Evolutionary conservation across 2,329 filamentous ascomycete genomes (phyloP).

Genomic region (Trichoderma polysporum): DNA sequence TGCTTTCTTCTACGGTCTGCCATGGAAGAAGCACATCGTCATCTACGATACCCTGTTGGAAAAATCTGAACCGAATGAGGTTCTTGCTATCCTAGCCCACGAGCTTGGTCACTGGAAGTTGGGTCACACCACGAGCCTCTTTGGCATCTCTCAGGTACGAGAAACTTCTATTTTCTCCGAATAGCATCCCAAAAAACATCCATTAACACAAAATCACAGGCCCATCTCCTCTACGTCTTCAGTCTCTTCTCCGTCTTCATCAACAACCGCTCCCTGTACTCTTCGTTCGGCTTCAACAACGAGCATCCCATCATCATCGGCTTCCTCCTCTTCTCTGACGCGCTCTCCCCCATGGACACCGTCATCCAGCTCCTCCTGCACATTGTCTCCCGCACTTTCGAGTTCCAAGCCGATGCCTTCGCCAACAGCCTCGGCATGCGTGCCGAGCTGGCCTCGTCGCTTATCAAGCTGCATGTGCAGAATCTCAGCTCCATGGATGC

Average conservation of each 20-base stretch:
- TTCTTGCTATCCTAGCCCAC: slow-evolving; percentile 91
- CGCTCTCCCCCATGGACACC: slow-evolving; percentile 92
- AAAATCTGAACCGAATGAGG: slow-evolving; percentile 88
- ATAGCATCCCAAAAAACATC: slow-evolving; percentile 29
- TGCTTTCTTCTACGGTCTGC: slow-evolving; percentile 93
- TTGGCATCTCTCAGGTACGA: slow-evolving; percentile 76
- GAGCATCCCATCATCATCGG: slow-evolving; percentile 92
- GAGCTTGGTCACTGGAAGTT: slow-evolving; percentile 97
- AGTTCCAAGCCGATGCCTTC: slow-evolving; percentile 94
- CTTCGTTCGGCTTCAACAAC: slow-evolving; percentile 82
- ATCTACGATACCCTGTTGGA: slow-evolving; percentile 98
- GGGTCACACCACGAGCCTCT: slow-evolving; percentile 88
- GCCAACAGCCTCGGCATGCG: slow-evolving; percentile 82
- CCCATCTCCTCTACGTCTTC: slow-evolving; percentile 96
- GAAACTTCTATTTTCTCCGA: neutral
- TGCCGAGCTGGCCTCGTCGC: slow-evolving; percentile 75
- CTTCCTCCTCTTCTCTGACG: slow-evolving; percentile 95
- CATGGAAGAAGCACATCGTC: slow-evolving; percentile 99
- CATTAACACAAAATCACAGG: slow-evolving; percentile 47
- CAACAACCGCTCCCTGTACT: slow-evolving; percentile 88
- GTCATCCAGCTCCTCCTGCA: slow-evolving; percentile 95
- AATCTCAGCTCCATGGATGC: slow-evolving; percentile 99
- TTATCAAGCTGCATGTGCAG: slow-evolving; percentile 97
- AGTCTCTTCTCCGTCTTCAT: slow-evolving; percentile 95
- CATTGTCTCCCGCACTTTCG: slow-evolving; percentile 87